These are phyloP conservation scores for Hypoxylon sp. DNA, from an alignment of 2,329 filamentous ascomycete species.

Conservation along the genomic window DNA sequence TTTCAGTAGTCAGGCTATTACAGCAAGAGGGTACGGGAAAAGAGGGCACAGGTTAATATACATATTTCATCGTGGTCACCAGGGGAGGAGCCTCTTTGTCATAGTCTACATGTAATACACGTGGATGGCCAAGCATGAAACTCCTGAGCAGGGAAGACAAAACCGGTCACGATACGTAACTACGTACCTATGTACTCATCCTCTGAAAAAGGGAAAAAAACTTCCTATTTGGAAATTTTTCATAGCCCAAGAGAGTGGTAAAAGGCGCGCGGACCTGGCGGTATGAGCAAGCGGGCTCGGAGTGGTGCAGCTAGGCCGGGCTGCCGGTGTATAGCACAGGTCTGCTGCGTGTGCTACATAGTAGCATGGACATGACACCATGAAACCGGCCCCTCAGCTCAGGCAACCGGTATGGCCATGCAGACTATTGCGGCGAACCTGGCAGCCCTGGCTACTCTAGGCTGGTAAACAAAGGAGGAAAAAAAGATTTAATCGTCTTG, in stretches of 20 bases:
- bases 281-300: constrained; percentile 10
- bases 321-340: constrained; percentile 18
- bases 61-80: constrained; percentile 36
- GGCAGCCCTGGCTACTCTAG: too few relatives aligned
- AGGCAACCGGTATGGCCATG: constrained; percentile 19
- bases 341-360: too few relatives aligned
- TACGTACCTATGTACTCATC: constrained; percentile 14
- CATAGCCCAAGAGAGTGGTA: constrained; percentile 28
- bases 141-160: constrained; percentile 21
- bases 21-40: background rate
- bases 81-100: constrained; percentile 41
- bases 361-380: constrained; percentile 33
- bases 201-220: constrained; percentile 6
- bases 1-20: constrained; percentile 5
- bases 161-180: constrained; percentile 32
- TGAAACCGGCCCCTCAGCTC: constrained; percentile 5
- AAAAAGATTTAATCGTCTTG: constrained; percentile 29
- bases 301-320: constrained; percentile 22
- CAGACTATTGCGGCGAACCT: constrained; percentile 9
- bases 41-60: constrained; percentile 39
- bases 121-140: constrained; percentile 16
- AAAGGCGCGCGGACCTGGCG: constrained; percentile 17
- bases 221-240: constrained; percentile 31
- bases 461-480: constrained; percentile 20
- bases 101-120: constrained; percentile 38